phyloP scores from a whole-genome alignment of 371 early-diverging fungal species.

The Funneliformis caledonium region DNA sequence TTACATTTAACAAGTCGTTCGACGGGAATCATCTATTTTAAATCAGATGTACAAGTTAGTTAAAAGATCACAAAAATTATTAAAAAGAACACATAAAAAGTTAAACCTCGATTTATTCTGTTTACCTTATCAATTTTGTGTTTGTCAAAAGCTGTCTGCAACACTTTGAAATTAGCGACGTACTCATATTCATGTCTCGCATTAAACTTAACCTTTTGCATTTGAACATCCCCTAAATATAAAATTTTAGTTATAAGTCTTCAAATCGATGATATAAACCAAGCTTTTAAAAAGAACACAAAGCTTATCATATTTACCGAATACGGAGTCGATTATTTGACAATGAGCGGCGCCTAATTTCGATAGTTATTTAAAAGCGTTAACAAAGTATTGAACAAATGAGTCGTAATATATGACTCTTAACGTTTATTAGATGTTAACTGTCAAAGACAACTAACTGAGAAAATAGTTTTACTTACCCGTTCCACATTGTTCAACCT shows the following conservation, averaged over 20 bases:
- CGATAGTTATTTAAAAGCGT: neutral
- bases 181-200: constrained; percentile 86
- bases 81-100: neutral
- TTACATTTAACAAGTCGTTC: constrained; percentile 88
- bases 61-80: neutral
- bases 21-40: constrained; percentile 73
- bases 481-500: constrained; percentile 92
- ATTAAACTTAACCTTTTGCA: constrained; percentile 76
- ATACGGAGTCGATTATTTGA: constrained; percentile 85
- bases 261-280: neutral
- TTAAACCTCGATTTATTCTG: neutral
- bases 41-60: neutral
- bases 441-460: neutral
- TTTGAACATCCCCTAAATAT: constrained; percentile 60
- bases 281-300: neutral
- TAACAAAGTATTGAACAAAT: neutral
- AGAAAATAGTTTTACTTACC: constrained; percentile 56
- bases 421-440: neutral
- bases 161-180: constrained; percentile 79
- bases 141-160: constrained; percentile 69
- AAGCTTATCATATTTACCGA: constrained; percentile 45
- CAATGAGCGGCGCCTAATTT: constrained; percentile 72
- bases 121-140: constrained; percentile 65
- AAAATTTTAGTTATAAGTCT: neutral
- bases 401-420: neutral